phyloP scores from a whole-genome alignment of 345 rosid species.

The Sisymbrium irio region DNA sequence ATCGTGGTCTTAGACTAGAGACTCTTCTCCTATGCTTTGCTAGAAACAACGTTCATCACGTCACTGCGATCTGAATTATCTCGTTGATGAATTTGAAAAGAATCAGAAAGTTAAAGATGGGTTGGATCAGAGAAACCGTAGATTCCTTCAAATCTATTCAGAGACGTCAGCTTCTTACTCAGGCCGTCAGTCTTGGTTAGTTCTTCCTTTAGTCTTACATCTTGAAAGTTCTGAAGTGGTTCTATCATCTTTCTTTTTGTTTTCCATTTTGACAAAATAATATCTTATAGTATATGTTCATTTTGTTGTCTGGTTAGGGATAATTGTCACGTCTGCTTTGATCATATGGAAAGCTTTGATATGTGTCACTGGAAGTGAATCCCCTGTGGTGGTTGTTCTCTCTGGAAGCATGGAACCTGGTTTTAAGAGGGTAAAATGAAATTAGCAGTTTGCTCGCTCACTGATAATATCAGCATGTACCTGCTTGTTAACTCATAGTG shows the following conservation, averaged over 20 bases:
- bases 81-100: neutral
- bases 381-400: conserved; percentile 78
- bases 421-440: conserved; percentile 50
- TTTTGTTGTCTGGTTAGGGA: conserved; percentile 38
- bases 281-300: no score
- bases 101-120: conserved; percentile 19
- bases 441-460: no score
- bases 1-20: no score
- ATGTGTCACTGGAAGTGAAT: conserved; percentile 66
- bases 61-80: conserved; percentile 23
- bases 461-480: no score
- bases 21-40: neutral
- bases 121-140: conserved; percentile 38
- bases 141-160: conserved; percentile 48
- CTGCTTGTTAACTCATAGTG: no score
- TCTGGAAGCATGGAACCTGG: conserved; percentile 90
- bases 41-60: neutral
- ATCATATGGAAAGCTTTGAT: conserved; percentile 80
- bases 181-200: conserved; percentile 53
- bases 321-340: conserved; percentile 59
- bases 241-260: no score
- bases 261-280: no score
- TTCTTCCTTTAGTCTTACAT: neutral
- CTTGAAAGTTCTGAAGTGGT: no score
- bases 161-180: conserved; percentile 49